Evolutionary conservation across 371 early-diverging fungal genomes (phyloP).

Genomic region (Paraphysoderma sedebokerense): DNA sequence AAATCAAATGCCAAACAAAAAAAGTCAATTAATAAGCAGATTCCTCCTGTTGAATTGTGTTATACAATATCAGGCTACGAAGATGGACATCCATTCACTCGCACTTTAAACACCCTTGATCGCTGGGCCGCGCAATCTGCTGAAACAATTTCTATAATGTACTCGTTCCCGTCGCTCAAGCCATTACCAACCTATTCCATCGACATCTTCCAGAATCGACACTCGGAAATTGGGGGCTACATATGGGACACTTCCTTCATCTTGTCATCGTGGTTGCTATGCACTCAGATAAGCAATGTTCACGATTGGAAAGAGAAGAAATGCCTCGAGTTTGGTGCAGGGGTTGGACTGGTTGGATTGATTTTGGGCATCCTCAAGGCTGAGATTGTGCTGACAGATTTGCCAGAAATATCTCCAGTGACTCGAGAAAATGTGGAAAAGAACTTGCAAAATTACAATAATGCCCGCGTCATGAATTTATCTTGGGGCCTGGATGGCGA

Average conservation of each 20-base stretch:
- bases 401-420: constrained; percentile 17
- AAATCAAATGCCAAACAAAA: neutral
- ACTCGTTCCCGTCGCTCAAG: constrained; percentile 18
- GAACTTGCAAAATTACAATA: no score
- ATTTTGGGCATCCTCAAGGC: constrained; percentile 24
- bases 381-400: constrained; percentile 23
- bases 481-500: neutral
- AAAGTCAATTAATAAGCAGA: neutral
- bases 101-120: constrained; percentile 20
- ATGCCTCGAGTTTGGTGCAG: constrained; percentile 21
- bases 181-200: constrained; percentile 8
- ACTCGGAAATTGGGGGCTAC: constrained; percentile 13
- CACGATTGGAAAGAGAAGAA: neutral
- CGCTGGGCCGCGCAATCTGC: constrained; percentile 34
- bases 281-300: neutral
- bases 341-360: constrained; percentile 28
- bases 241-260: constrained; percentile 19
- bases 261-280: constrained; percentile 7
- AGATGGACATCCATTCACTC: constrained; percentile 20
- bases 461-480: no score
- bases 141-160: constrained; percentile 21
- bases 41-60: neutral
- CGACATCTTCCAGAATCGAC: constrained; percentile 19
- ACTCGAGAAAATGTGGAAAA: constrained; percentile 26
- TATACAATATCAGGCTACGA: constrained; percentile 30